A percentile compares a stretch with the other conserved stretches of the same genome.
Conservation (phyloP, 306 rosid species). For the Prunus campanulata region DNA sequence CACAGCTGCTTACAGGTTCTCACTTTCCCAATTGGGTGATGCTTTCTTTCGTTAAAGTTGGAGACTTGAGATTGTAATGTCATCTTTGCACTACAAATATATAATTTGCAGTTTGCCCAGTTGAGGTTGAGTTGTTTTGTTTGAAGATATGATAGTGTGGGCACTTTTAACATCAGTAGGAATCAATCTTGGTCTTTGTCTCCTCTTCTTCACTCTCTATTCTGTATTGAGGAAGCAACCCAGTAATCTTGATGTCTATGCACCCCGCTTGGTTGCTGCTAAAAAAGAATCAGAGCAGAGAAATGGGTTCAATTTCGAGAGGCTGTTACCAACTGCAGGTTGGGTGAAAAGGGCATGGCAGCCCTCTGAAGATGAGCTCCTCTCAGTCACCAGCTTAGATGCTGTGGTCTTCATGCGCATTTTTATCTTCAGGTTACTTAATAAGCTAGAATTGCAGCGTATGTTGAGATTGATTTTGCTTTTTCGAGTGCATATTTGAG, state of each 20-base stretch:
- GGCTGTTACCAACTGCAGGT: conserved; percentile 66
- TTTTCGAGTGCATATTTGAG: background rate
- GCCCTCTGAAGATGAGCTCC: conserved; percentile 61
- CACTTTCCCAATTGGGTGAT: background rate
- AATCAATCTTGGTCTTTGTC: conserved; percentile 75
- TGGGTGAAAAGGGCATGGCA: conserved; percentile 83
- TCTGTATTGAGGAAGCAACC: conserved; percentile 80
- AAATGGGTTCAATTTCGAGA: conserved; percentile 58
- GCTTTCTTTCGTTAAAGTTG: background rate
- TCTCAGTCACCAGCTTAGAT: conserved; percentile 60
- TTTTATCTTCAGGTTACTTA: conserved; percentile 62
- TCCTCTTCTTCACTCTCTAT: conserved; percentile 66
- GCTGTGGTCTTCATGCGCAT: conserved; percentile 78
- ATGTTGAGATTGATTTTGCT: background rate
- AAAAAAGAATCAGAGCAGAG: conserved; percentile 36
- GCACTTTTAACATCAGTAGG: conserved; percentile 82
- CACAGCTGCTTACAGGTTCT: background rate
- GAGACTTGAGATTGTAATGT: background rate
- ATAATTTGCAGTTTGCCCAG: background rate
- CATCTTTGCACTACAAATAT: background rate
- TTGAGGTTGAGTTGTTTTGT: background rate
- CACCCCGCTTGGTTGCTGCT: conserved; percentile 53
- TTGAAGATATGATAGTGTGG: conserved; percentile 58
- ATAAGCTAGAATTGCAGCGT: background rate
- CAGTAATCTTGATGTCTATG: conserved; percentile 51